phyloP scores from a whole-genome alignment of 2,329 filamentous ascomycete species.

The Fusarium sp. region DNA sequence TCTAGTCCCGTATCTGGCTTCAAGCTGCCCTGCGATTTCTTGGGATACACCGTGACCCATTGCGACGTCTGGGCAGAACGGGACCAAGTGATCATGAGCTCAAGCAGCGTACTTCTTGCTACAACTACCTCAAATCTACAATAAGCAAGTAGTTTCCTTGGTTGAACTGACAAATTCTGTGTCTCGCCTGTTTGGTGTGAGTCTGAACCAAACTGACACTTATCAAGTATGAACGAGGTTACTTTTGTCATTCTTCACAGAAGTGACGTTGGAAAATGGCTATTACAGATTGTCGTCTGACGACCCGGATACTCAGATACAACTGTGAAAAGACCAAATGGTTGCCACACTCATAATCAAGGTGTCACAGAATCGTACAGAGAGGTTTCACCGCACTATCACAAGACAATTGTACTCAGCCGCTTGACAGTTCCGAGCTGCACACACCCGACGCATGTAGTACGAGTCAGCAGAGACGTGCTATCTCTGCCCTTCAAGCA shows the following conservation, averaged over 20 bases:
- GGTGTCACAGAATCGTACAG: background rate
- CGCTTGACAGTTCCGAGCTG: background rate
- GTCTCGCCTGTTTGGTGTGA: background rate
- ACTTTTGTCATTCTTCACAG: background rate
- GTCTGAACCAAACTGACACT: background rate
- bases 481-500: background rate
- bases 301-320: background rate
- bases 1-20: rapidly evolving
- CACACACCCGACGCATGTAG: background rate
- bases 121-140: background rate
- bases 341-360: background rate
- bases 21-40: background rate
- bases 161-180: background rate
- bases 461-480: background rate
- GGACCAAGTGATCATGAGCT: background rate
- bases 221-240: background rate
- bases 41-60: background rate
- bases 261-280: background rate
- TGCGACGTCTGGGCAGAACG: background rate
- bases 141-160: no score
- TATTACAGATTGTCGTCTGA: background rate
- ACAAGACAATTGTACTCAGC: background rate
- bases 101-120: background rate
- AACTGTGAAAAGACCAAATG: background rate
- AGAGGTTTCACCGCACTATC: background rate